A percentile compares a stretch with the other conserved stretches of the same genome.
Conservation (phyloP, 257 asterid species). For the Solanum sejunctum region DNA sequence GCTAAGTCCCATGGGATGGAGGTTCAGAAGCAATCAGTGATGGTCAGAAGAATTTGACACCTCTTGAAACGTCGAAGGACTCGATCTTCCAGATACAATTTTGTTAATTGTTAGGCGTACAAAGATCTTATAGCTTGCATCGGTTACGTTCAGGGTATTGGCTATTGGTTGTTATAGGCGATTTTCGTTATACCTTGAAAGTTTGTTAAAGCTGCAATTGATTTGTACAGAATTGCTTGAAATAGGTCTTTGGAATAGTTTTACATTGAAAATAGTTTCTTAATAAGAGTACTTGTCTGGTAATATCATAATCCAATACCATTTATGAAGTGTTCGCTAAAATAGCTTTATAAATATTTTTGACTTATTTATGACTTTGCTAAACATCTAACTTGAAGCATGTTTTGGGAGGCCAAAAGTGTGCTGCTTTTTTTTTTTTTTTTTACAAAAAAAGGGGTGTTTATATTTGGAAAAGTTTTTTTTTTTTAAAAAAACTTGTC, state of each 20-base stretch:
- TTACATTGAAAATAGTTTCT: background rate
- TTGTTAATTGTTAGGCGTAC: background rate
- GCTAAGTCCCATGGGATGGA: background rate
- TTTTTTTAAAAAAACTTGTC: too few species aligned
- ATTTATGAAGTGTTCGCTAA: background rate
- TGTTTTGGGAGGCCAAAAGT: background rate
- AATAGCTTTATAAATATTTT: background rate
- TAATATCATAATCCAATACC: background rate
- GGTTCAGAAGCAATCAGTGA: background rate
- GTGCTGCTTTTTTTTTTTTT: too few species aligned
- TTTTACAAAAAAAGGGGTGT: too few species aligned
- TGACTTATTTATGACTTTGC: background rate
- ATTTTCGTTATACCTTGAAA: background rate
- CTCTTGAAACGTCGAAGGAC: background rate
- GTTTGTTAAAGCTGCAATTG: background rate
- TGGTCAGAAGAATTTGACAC: background rate
- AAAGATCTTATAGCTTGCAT: background rate
- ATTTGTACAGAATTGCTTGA: constrained; percentile 26
- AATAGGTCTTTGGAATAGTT: constrained; percentile 1
- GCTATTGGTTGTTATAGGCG: background rate
- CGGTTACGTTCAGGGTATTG: background rate
- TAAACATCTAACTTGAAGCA: background rate
- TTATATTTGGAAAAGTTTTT: too few species aligned
- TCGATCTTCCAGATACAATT: background rate
- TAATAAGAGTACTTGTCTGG: background rate